Base-by-base conservation (phyloP, 73 alveolate genomes). In the Paramecium biaurelia region DNA sequence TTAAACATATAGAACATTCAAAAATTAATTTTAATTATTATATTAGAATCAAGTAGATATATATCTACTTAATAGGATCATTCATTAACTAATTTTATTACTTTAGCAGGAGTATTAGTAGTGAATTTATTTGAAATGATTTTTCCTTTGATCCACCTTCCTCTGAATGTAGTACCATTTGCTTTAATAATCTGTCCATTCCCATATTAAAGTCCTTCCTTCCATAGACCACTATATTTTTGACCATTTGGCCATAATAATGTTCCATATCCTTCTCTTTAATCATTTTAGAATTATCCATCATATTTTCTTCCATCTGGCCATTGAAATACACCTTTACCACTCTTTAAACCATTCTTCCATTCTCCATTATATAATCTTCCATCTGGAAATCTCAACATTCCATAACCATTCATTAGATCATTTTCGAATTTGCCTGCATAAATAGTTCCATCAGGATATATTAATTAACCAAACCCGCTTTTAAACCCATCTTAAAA, bases 311-410 rank as follows among this genome's bases (percentile, higher is more conserved):
- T 57, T 0, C 88, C 93, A 37, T 59, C 86, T 28, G 94, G 92
- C 94, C 94, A 89, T 12, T 11, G 32, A 32, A 89, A 89, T 24
- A 70, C 63, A 9, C 94, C 94, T 20, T 89, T 42, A 23, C 94
- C 94, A 70, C 76, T 63, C 30, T 59, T 89, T 8, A 70, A 43
- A 76, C 41, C 92, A 74, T 89, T 92, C 5, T 45, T 38, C 95
- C 95, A 92, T 85, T 92, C 95, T 20, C 95, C 95, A 9, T 21
- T 87, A 35, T 92, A 92, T 0, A 20, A 15, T 58, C 94, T 86
- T 12, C 95, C 95, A 92, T 92, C 94, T 8, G 70, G 41, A 85
- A 92, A 92, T 26, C 58, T 85, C 47, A 70, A 45, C 5, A 72
- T 45, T 5, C 89, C 92, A 7, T 41, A 41, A 15, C 95, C 95